Conservation (phyloP, 139 green algal genomes). For the Chlamydomonas sphaeroides region DNA sequence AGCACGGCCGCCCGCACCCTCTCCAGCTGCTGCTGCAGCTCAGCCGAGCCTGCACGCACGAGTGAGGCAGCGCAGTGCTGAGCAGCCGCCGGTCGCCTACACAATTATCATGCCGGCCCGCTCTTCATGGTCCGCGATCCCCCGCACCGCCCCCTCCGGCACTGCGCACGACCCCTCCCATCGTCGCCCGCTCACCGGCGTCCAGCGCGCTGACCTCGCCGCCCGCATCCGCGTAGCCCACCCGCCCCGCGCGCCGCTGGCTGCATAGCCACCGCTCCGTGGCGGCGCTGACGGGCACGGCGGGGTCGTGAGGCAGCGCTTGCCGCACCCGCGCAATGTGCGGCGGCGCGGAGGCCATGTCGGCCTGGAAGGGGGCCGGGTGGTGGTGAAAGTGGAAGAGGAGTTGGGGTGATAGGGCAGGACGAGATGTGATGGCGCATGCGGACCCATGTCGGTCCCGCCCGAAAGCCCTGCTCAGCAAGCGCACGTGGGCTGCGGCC, state of each 20-base stretch:
- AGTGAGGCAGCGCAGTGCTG: no score
- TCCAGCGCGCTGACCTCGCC: not conserved
- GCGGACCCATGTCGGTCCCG: no score
- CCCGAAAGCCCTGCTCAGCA: no score
- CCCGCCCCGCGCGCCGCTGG: slow-evolving; percentile 31
- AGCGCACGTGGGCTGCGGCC: no score
- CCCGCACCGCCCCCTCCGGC: no score
- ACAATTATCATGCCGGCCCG: no score
- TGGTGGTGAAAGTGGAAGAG: no score
- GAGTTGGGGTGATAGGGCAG: no score
- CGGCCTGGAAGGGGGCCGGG: slow-evolving; percentile 45
- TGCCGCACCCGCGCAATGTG: slow-evolving; percentile 52
- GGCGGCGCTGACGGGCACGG: slow-evolving; percentile 59
- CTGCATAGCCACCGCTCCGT: slow-evolving; percentile 55
- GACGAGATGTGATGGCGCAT: no score
- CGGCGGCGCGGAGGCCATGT: slow-evolving; percentile 40
- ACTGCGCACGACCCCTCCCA: no score
- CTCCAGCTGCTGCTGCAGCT: not conserved
- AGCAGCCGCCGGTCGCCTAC: no score
- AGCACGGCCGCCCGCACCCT: slow-evolving; percentile 24
- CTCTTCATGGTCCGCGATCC: no score
- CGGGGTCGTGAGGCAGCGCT: slow-evolving; percentile 53
- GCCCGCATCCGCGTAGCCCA: slow-evolving; percentile 34
- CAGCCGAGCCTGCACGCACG: slow-evolving; percentile 7
- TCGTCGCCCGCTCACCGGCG: not conserved